Base-by-base conservation (phyloP, 1,284 basidiomycete species). In the Austroboletus niveus region DNA sequence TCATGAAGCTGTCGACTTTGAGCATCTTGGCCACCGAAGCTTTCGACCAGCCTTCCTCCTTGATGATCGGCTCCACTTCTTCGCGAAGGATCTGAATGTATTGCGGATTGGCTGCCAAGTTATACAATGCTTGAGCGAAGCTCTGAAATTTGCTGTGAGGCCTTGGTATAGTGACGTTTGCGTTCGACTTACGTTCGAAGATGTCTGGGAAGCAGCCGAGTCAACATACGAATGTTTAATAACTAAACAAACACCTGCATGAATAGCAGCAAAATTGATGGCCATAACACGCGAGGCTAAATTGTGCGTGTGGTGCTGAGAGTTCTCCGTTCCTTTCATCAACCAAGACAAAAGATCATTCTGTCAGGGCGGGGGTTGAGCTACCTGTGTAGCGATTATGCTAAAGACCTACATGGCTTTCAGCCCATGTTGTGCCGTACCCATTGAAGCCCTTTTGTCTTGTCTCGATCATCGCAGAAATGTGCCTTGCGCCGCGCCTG, bases 1-100 rank as follows among this genome's bases (percentile, higher is more conserved):
- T 70, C 35, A 79, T 32, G 60, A 80, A 76, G 55, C 77, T 80
- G 60, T 80, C 78, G 1, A 77, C 41, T 57, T 72, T 75, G 49
- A 59, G 55, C 73, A 79, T 74, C 47, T 70, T 72, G 43, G 54
- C 64, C 31, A 79, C 49, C 0, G 72, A 68, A 1, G 45, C 57
- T 54, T 75, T 76, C 7, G 74, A 70, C 76, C 77, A 78, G 4
- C 76, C 78, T 4, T 77, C 66, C 29, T 64, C 57, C 1, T 53
- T 54, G 7, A 77, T 47, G 8, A 74, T 59, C 1, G 58, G 27
- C 20, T 76, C 72, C 9, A 75, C 66, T 59, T 79, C 79, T 29
- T 75, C 69, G 11, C 76, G 73, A 12, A 80, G 61, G 0, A 62
- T 63, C 31, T 66, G 48, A 1, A 73, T 49, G 48, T 70, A 74